phyloP scores from a whole-genome alignment of 2,329 filamentous ascomycete species.

The Leptographium radiaticola region DNA sequence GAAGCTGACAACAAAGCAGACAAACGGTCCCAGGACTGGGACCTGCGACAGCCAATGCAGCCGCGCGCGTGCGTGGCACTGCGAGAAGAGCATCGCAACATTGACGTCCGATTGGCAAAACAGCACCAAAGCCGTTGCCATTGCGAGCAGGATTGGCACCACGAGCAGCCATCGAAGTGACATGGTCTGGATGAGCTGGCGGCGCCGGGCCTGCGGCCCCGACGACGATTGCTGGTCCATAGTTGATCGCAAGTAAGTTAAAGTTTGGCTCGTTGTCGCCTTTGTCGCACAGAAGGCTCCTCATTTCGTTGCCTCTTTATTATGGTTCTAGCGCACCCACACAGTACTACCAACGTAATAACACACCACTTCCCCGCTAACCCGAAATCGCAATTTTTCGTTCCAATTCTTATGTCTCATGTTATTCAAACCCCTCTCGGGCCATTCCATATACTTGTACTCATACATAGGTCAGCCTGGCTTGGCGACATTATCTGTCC shows the following conservation, averaged over 20 bases:
- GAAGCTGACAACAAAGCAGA: slow-evolving; percentile 38
- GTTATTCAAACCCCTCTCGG: too few relatives aligned
- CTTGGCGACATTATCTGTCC: slow-evolving; percentile 13
- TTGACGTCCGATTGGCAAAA: slow-evolving; percentile 36
- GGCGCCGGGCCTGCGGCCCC: background rate
- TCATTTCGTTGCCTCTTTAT: too few relatives aligned
- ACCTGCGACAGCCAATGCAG: slow-evolving; percentile 30
- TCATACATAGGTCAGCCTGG: background rate
- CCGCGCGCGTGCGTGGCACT: slow-evolving; percentile 35
- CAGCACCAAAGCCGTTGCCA: slow-evolving; percentile 27
- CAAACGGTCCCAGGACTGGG: slow-evolving; percentile 30
- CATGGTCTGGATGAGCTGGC: slow-evolving; percentile 7
- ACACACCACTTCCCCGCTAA: too few relatives aligned
- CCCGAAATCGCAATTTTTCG: too few relatives aligned
- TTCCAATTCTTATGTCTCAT: too few relatives aligned
- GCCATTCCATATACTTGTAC: too few relatives aligned
- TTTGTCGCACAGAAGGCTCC: background rate
- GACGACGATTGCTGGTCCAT: background rate
- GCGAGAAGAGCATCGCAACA: slow-evolving; percentile 37
- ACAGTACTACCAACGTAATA: too few relatives aligned
- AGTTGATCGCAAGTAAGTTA: too few relatives aligned
- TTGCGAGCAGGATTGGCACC: slow-evolving; percentile 32
- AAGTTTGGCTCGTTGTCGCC: background rate
- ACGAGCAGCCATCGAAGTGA: slow-evolving; percentile 36
- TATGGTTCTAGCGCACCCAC: background rate